Conservation (phyloP, 1,284 basidiomycete species). For the Apiotrichum brassicae region DNA sequence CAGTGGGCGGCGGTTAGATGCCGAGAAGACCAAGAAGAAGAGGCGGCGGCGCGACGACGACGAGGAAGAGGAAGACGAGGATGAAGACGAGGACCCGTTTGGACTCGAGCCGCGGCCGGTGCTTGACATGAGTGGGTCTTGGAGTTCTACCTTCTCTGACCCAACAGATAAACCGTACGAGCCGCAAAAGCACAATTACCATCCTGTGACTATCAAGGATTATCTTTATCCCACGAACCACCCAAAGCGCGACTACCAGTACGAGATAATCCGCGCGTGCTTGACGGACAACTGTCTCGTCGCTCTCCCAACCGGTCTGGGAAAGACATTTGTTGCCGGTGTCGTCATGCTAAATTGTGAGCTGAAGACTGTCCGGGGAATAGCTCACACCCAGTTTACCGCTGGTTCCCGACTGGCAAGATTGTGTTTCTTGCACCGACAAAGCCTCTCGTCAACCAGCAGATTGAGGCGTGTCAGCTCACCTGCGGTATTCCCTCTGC, state of each 20-base stretch:
- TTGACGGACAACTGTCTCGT: slow-evolving; percentile 93
- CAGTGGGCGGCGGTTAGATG: slow-evolving; percentile 57
- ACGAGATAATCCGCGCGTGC: slow-evolving; percentile 80
- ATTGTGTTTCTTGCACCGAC: slow-evolving; percentile 95
- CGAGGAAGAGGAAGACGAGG: slow-evolving; percentile 45
- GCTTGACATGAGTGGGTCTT: slow-evolving; percentile 47
- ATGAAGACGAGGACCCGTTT: slow-evolving; percentile 53
- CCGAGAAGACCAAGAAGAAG: slow-evolving; percentile 30
- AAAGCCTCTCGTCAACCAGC: slow-evolving; percentile 90
- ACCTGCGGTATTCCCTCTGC: slow-evolving; percentile 87
- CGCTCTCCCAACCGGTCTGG: slow-evolving; percentile 89
- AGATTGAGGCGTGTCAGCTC: slow-evolving; percentile 86
- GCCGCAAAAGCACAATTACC: slow-evolving; percentile 71
- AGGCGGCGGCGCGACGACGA: slow-evolving; percentile 46
- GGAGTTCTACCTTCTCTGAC: neutral
- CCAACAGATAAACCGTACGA: slow-evolving; percentile 29
- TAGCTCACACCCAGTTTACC: slow-evolving; percentile 57
- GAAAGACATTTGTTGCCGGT: slow-evolving; percentile 97
- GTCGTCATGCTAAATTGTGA: slow-evolving; percentile 91
- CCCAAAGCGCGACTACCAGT: slow-evolving; percentile 88
- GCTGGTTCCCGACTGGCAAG: slow-evolving; percentile 90
- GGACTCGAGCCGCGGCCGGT: slow-evolving; percentile 75
- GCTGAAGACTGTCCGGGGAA: slow-evolving; percentile 25
- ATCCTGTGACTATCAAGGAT: slow-evolving; percentile 69
- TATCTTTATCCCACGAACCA: slow-evolving; percentile 92